Conservation (phyloP, 257 asterid species). For the Coffea canephora region DNA sequence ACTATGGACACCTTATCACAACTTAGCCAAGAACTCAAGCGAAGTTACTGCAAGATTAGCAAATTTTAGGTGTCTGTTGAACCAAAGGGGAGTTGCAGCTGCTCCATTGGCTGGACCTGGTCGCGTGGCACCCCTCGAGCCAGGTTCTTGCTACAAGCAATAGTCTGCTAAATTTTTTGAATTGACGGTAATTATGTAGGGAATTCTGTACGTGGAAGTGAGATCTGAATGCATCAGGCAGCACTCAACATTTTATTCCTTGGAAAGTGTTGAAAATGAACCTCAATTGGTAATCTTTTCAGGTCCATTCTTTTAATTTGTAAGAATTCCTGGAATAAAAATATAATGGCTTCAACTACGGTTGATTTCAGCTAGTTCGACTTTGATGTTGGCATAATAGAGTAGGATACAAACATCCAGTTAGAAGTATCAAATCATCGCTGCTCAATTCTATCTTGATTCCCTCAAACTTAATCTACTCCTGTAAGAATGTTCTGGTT, state of each 20-base stretch:
- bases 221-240: constrained; percentile 6
- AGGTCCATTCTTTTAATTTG: background rate
- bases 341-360: too few relatives aligned
- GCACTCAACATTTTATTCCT: background rate
- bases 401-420: background rate
- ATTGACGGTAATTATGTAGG: background rate
- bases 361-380: background rate
- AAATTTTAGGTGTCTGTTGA: constrained; percentile 74
- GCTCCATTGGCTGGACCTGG: constrained; percentile 73
- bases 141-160: constrained; percentile 78
- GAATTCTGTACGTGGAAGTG: constrained; percentile 18
- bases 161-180: constrained; percentile 11
- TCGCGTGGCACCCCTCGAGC: constrained; percentile 54
- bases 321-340: background rate
- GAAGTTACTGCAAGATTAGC: constrained; percentile 51
- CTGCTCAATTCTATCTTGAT: background rate
- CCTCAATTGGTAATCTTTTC: background rate
- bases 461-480: background rate
- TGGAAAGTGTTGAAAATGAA: background rate
- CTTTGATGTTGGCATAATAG: background rate
- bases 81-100: constrained; percentile 89
- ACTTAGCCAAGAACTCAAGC: constrained; percentile 55
- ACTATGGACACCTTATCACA: constrained; percentile 67
- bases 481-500: background rate
- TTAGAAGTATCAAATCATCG: background rate